Evolutionary conservation across 2,329 filamentous ascomycete genomes (phyloP).

Genomic region (Ceratocystis cubensis): DNA sequence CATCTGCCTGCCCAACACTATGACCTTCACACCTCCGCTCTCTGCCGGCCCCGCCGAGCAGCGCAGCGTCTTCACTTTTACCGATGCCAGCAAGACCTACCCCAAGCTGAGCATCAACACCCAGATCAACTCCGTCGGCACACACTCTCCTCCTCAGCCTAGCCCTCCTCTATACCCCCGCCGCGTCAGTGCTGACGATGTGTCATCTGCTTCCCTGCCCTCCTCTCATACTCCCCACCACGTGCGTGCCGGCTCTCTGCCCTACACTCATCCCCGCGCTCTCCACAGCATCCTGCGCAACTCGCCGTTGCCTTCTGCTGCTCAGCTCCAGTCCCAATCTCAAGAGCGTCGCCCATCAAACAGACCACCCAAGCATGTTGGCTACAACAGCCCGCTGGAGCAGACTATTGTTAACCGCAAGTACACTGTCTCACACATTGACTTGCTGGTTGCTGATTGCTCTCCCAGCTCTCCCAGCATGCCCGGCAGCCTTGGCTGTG

Average conservation of each 20-base stretch:
- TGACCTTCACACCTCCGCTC: constrained; percentile 48
- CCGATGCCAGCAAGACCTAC: constrained; percentile 6
- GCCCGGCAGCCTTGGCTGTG: constrained; percentile 23
- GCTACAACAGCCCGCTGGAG: constrained; percentile 49
- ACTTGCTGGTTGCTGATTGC: constrained; percentile 45
- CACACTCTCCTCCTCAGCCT: constrained; percentile 10
- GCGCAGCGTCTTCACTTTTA: constrained; percentile 18
- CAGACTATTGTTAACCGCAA: constrained; percentile 51
- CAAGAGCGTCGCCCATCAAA: constrained; percentile 44
- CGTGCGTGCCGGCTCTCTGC: constrained; percentile 29
- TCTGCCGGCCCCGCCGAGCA: constrained; percentile 41
- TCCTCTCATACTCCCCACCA: constrained; percentile 36
- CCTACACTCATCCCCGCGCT: constrained; percentile 46
- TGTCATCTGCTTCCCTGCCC: constrained; percentile 30
- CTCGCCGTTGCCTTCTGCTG: constrained; percentile 45
- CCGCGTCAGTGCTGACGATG: constrained; percentile 9
- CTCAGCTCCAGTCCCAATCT: constrained; percentile 39
- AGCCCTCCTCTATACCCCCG: constrained; percentile 7
- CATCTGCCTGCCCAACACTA: constrained; percentile 40
- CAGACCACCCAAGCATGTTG: constrained; percentile 41
- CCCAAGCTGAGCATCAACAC: constrained; percentile 22
- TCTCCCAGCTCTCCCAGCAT: constrained; percentile 26
- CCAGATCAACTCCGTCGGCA: constrained; percentile 14
- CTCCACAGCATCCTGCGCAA: constrained; percentile 55
- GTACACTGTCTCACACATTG: constrained; percentile 51